These are phyloP conservation scores for Heliosperma pusillum DNA, from an alignment of 148 eudicot species.

Conservation along the genomic window DNA sequence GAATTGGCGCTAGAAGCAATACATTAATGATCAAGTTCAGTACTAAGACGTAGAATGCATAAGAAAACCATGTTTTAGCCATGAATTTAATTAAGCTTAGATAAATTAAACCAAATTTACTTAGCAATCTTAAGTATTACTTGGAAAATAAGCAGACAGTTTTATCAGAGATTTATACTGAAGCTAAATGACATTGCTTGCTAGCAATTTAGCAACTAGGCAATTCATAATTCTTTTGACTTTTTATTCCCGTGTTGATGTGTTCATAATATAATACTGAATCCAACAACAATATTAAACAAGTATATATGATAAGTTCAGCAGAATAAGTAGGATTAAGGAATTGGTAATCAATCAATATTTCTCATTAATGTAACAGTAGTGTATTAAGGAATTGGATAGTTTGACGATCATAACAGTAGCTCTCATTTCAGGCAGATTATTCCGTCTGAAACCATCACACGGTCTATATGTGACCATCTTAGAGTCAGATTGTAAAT, in stretches of 20 bases:
- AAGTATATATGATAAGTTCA: background rate
- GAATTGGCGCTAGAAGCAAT: constrained; percentile 1
- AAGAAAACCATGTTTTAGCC: background rate
- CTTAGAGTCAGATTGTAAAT: too few relatives aligned
- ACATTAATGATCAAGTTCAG: background rate
- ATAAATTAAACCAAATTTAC: too few relatives aligned
- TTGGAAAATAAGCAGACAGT: background rate
- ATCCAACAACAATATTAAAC: background rate
- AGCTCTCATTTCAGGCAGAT: too few relatives aligned
- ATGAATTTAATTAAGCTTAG: background rate
- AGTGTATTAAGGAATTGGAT: background rate
- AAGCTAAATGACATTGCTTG: background rate
- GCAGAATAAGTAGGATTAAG: background rate
- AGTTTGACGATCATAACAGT: too few relatives aligned
- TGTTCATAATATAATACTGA: background rate
- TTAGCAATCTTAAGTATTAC: background rate
- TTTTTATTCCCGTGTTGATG: background rate
- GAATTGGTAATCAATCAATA: background rate
- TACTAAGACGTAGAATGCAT: background rate
- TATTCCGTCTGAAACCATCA: too few relatives aligned
- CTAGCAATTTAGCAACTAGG: background rate
- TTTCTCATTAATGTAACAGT: background rate
- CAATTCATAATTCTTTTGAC: background rate
- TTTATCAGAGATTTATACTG: background rate
- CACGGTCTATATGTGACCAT: too few relatives aligned